Conservation (phyloP, 2,329 filamentous ascomycete genomes). For the Ascochyta koolunga region DNA sequence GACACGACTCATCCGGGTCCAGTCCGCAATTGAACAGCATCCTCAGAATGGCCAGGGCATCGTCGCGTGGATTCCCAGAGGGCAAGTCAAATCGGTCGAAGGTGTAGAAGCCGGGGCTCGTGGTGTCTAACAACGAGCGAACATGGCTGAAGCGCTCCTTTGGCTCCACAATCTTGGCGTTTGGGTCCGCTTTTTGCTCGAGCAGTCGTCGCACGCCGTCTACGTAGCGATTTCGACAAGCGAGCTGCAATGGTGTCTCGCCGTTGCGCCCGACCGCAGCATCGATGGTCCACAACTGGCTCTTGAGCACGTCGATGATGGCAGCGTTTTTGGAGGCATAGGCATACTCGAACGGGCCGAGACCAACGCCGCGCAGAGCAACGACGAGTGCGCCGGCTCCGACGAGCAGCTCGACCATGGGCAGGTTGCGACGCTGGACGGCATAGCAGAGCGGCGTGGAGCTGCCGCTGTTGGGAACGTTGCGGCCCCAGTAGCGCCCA, state of each 20-base stretch:
- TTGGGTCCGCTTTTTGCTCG: constrained; percentile 13
- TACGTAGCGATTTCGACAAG: constrained; percentile 15
- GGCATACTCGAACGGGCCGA: constrained; percentile 13
- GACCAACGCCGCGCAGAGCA: constrained; percentile 4
- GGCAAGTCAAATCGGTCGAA: constrained; percentile 16
- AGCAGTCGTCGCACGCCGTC: constrained; percentile 17
- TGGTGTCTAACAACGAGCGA: constrained; percentile 5
- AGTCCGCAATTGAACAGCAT: constrained; percentile 16
- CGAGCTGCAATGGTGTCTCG: constrained; percentile 14
- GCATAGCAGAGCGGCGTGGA: constrained; percentile 14
- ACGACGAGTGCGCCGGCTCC: constrained; percentile 13
- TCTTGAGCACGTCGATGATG: constrained; percentile 11
- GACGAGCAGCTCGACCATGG: constrained; percentile 16
- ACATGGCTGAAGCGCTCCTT: constrained; percentile 18
- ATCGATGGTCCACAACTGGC: constrained; percentile 14
- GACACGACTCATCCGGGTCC: constrained; percentile 14
- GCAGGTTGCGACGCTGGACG: constrained; percentile 15
- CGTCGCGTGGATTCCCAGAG: constrained; percentile 11
- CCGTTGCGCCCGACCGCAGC: constrained; percentile 12
- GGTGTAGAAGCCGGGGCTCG: constrained; percentile 9
- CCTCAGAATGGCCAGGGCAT: constrained; percentile 11
- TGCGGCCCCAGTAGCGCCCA: constrained; percentile 18
- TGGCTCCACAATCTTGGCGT: constrained; percentile 4
- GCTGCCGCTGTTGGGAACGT: constrained; percentile 12
- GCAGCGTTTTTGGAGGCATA: constrained; percentile 8